Evolutionary conservation across 2,329 filamentous ascomycete genomes (phyloP), one percentile per base, ranked within the genome.

Genomic region (Aaosphaeria pasadenensis): DNA sequence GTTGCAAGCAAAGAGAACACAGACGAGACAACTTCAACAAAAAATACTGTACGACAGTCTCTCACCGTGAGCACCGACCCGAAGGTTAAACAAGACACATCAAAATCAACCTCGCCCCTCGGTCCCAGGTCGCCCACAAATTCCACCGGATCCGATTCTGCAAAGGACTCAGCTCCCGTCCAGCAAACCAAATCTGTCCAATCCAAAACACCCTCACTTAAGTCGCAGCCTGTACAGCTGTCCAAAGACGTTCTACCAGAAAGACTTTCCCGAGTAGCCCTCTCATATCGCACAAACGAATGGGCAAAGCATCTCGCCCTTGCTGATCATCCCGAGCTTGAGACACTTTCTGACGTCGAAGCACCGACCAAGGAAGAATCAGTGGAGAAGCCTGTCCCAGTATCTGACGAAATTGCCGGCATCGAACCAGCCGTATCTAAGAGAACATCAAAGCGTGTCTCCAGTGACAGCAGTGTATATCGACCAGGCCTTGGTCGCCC

Each of bases 241-340:
- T 50, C 64, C 5, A 51, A 52, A 5, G 82, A 84, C 4, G 77
- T 77, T 7, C 77, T 95, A 7, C 88, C 89, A 0, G 74, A 78
- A n/a, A 82, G 83, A 9, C 71, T 91, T 32, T 94, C 91, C 1
- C 86, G 83, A 51, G 81, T 95, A 6, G 87, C 91, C 1, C 76
- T 89, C 66, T 88, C 87, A 0, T 95, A 94, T 64, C 83, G 92
- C 48, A 96, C 91, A 1, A 95, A 95, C 55, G 92, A 97, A 71
- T 97, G 92, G 92, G 90, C 91, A 0, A 96, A 96, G 67, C 90
- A 96, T 67, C 77, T 96, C 7, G 84, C 85, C 53, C 75, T 81
- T 39, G 91, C 92, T 5, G 91, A 96, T 11, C 73, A 75, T 5
- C 90, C 90, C 1, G 80, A 84, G 42, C 69, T 80, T 1, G 85